phyloP scores from a whole-genome alignment of 2,329 filamentous ascomycete species.

The Amauroascus niger region DNA sequence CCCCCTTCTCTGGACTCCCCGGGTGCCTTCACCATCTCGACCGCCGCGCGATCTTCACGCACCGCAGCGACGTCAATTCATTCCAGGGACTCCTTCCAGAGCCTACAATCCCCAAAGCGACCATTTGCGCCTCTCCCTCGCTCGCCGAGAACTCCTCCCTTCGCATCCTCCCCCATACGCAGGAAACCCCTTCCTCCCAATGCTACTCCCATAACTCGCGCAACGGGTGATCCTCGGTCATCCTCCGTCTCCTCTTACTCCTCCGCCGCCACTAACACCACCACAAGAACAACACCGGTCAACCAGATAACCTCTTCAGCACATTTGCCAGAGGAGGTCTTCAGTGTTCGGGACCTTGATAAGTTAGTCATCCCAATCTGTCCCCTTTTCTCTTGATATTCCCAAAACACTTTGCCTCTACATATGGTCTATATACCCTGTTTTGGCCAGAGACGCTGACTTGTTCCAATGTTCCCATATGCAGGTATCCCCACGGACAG shows the following conservation, averaged over 20 bases:
- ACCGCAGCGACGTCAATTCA: background rate
- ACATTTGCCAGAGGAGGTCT: constrained; percentile 24
- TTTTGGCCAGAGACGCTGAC: constrained; percentile 20
- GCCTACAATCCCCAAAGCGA: background rate
- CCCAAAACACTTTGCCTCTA: background rate
- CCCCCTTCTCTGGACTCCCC: constrained; percentile 4
- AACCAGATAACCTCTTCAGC: constrained; percentile 17
- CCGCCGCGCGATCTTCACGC: background rate
- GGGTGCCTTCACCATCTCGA: background rate
- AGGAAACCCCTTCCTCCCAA: constrained; percentile 47
- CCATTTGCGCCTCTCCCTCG: background rate
- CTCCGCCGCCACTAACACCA: background rate
- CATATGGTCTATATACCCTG: background rate
- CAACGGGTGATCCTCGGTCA: constrained; percentile 14
- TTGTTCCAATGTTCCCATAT: constrained; percentile 20
- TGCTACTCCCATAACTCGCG: constrained; percentile 38
- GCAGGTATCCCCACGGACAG: constrained; percentile 34
- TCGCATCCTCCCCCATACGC: constrained; percentile 36
- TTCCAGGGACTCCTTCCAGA: background rate
- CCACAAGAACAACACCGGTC: background rate
- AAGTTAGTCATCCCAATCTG: constrained; percentile 25
- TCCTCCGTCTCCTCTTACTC: background rate
- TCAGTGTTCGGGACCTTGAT: constrained; percentile 32
- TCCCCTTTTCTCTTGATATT: background rate
- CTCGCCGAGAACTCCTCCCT: constrained; percentile 9